Evolutionary conservation across 441 rosid genomes (phyloP).

Genomic region (Erodium trifolium): DNA sequence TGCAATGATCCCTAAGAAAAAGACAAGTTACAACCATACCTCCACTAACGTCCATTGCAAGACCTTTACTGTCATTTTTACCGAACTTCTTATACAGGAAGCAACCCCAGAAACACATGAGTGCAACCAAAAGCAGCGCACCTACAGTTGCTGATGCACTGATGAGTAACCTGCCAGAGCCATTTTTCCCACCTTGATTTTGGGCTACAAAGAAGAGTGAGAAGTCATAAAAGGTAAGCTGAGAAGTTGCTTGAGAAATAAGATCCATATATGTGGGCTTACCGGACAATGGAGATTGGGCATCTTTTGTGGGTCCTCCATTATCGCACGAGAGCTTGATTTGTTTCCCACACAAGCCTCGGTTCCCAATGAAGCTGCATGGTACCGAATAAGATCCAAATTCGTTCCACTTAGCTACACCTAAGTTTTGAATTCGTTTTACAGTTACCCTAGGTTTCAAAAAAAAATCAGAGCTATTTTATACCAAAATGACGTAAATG

Average conservation of each 20-base stretch:
- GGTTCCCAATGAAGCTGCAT: conserved; percentile 77
- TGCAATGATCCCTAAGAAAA: not conserved
- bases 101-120: conserved; percentile 99
- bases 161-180: conserved; percentile 71
- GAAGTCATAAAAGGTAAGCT: conserved; percentile 10
- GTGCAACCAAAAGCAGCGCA: conserved; percentile 92
- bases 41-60: conserved; percentile 87
- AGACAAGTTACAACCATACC: conserved; percentile 28
- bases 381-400: not conserved
- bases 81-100: conserved; percentile 91
- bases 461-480: no score
- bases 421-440: no score
- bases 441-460: no score
- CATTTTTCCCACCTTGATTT: conserved; percentile 53
- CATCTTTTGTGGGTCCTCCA: conserved; percentile 40
- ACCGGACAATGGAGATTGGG: conserved; percentile 45
- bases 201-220: conserved; percentile 38
- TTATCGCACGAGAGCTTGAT: conserved; percentile 46
- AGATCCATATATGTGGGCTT: conserved; percentile 16
- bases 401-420: no score
- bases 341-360: conserved; percentile 79
- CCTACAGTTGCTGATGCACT: conserved; percentile 94
- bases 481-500: no score
- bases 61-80: conserved; percentile 67
- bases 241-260: conserved; percentile 6